These are phyloP conservation scores for Elaphomyces granulatus DNA, from an alignment of 495 filamentous ascomycete genomes.

Conservation along the genomic window DNA sequence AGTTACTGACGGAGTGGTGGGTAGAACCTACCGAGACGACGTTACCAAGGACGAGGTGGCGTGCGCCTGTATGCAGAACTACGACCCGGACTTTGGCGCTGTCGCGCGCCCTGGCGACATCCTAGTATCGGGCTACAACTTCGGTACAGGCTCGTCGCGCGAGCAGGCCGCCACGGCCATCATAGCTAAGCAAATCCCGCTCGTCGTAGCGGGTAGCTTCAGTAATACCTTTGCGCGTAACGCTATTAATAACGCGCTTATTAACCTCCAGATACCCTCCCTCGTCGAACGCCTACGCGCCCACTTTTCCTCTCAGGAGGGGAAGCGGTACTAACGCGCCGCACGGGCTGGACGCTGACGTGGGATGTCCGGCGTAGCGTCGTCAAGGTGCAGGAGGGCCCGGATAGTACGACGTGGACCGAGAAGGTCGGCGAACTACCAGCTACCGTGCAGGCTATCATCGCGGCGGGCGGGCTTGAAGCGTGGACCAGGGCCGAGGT, in stretches of 20 bases:
- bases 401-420: slow-evolving; percentile 39
- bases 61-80: slow-evolving; percentile 67
- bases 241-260: slow-evolving; percentile 67
- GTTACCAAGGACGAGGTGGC: slow-evolving; percentile 55
- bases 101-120: slow-evolving; percentile 47
- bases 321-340: slow-evolving; percentile 44
- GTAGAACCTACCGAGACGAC: slow-evolving; percentile 66
- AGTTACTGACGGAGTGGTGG: too few species aligned
- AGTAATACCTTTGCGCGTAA: slow-evolving; percentile 67
- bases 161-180: slow-evolving; percentile 75
- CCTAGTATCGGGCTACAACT: slow-evolving; percentile 63
- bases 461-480: slow-evolving; percentile 52
- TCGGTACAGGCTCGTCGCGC: slow-evolving; percentile 55
- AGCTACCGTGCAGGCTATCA: slow-evolving; percentile 64
- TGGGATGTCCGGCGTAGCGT: slow-evolving; percentile 57
- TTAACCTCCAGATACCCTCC: slow-evolving; percentile 56
- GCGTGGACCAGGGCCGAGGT: too few species aligned
- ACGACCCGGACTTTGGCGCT: slow-evolving; percentile 44
- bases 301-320: slow-evolving; percentile 16
- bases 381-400: slow-evolving; percentile 47
- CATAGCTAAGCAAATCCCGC: slow-evolving; percentile 54
- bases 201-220: slow-evolving; percentile 64
- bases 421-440: slow-evolving; percentile 60
- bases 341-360: slow-evolving; percentile 63
- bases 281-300: slow-evolving; percentile 49